Percentiles rank a stretch among this genome's conserved stretches.
These are phyloP conservation scores for Umbilicus rupestris DNA, from an alignment of 164 flowering plant species.

Conservation along the genomic window DNA sequence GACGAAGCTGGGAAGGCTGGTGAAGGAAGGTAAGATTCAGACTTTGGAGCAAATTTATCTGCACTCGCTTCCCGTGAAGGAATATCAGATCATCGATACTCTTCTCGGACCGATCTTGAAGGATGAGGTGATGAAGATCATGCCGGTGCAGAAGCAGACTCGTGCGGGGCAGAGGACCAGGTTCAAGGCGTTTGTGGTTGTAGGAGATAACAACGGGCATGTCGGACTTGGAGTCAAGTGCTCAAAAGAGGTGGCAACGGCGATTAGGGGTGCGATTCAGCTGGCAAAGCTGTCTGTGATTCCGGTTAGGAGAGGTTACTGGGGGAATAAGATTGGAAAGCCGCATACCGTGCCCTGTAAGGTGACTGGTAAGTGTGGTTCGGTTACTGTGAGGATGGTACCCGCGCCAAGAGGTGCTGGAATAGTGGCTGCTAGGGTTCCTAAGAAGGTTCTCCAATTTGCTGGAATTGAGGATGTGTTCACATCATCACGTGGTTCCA, in stretches of 20 bases:
- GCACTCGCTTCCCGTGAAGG: background rate
- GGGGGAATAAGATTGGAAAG: slow-evolving; percentile 10
- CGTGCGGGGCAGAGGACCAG: background rate
- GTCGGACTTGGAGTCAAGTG: background rate
- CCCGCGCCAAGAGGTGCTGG: background rate
- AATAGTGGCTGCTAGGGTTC: slow-evolving; percentile 7
- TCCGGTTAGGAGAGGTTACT: slow-evolving; percentile 10
- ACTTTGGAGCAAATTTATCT: background rate
- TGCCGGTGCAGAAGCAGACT: slow-evolving; percentile 2
- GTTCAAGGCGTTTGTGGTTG: slow-evolving; percentile 1
- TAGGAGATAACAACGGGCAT: background rate
- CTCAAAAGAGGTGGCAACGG: background rate
- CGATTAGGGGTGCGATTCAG: background rate
- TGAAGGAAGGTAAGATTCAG: background rate
- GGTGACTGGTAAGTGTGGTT: slow-evolving; percentile 4
- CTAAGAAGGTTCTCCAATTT: slow-evolving; percentile 8
- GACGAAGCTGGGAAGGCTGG: background rate
- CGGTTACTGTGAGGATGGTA: background rate
- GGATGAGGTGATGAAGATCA: slow-evolving; percentile 1
- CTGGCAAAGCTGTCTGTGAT: background rate
- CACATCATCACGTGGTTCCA: slow-evolving; percentile 8
- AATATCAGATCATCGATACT: background rate
- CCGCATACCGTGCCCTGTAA: slow-evolving; percentile 8
- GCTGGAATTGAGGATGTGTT: slow-evolving; percentile 6
- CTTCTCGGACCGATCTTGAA: background rate